Conservation (phyloP, 768 basidiomycete species). For the Kwoniella europaea region DNA sequence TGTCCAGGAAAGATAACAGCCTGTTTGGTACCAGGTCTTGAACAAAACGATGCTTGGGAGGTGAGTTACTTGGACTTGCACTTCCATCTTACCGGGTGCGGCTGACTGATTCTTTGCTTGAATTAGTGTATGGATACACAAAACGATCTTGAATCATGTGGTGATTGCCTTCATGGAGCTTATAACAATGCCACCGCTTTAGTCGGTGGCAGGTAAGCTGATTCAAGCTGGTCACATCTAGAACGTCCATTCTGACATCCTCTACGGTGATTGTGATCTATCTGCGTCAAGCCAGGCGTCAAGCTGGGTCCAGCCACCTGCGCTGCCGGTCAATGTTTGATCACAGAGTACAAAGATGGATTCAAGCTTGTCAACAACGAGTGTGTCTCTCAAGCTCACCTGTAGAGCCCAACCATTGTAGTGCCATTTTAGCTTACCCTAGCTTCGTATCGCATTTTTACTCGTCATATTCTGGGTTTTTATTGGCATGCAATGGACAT, state of each 20-base stretch:
- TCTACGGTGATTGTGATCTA: neutral
- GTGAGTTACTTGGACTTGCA: neutral
- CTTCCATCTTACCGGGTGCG: neutral
- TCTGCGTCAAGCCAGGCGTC: neutral
- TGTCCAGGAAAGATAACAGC: slow-evolving; percentile 1
- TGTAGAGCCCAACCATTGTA: neutral
- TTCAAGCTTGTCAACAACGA: neutral
- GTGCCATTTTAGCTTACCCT: too few relatives aligned
- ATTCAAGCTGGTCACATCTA: neutral
- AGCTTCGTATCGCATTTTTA: too few relatives aligned
- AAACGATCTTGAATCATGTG: slow-evolving; percentile 10
- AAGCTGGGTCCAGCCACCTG: slow-evolving; percentile 6
- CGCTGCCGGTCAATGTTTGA: neutral
- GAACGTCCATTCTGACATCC: too few relatives aligned
- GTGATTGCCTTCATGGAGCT: slow-evolving; percentile 4
- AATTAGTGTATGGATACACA: neutral
- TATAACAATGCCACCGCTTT: slow-evolving; percentile 2
- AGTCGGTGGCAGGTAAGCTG: slow-evolving; percentile 1
- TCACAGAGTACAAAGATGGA: neutral
- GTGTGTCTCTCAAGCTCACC: neutral
- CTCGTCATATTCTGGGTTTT: too few relatives aligned
- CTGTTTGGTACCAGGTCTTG: neutral
- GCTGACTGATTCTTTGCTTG: neutral
- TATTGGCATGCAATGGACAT: too few relatives aligned
- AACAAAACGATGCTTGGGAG: neutral